Evolutionary conservation across 2,329 filamentous ascomycete genomes (phyloP).

Genomic region (Ophiocordyceps camponoti-leonardi): DNA sequence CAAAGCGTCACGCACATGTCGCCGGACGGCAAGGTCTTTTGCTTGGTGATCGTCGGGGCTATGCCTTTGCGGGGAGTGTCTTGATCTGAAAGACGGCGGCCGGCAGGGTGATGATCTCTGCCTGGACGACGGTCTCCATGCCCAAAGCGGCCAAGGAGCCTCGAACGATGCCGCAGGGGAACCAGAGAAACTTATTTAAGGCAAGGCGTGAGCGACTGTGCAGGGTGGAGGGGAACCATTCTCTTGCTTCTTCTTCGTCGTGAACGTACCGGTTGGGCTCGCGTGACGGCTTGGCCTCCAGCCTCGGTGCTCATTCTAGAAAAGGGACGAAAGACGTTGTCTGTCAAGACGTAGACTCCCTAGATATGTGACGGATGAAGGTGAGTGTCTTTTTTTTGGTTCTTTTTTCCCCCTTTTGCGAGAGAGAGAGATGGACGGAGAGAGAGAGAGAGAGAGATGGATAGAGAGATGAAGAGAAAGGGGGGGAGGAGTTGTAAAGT

Average conservation of each 20-base stretch:
- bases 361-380: constrained; percentile 13
- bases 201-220: not conserved
- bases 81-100: constrained; percentile 92
- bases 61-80: constrained; percentile 52
- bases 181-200: constrained; percentile 84
- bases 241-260: not conserved
- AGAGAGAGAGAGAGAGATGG: not conserved
- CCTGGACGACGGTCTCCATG: constrained; percentile 79
- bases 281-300: constrained; percentile 52
- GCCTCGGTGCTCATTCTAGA: constrained; percentile 74
- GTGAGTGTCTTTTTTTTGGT: not conserved
- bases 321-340: constrained; percentile 80
- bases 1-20: not conserved
- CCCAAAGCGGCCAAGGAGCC: constrained; percentile 87
- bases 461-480: not conserved
- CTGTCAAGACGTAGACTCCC: constrained; percentile 92
- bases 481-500: not conserved
- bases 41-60: constrained; percentile 5
- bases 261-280: constrained; percentile 61
- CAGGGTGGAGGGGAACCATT: not conserved
- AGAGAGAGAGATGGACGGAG: not conserved
- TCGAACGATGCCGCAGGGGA: constrained; percentile 82
- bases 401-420: no score
- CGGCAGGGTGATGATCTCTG: constrained; percentile 74
- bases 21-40: not conserved